Evolutionary conservation across 306 rosid species (phyloP).

Genomic region (Vigna reflexopilosa): DNA sequence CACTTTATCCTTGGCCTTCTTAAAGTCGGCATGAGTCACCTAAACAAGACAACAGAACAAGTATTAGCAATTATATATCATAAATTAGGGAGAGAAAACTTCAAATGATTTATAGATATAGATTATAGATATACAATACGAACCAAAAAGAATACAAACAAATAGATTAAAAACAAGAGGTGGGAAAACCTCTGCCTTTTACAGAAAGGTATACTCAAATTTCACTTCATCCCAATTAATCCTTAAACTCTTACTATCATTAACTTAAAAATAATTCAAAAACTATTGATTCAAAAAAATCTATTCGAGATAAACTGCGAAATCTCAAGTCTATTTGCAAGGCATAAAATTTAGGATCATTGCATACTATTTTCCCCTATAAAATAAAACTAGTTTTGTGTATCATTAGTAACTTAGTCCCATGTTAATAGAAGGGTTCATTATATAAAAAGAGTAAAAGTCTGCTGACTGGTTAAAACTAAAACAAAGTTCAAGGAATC

Average conservation of each 20-base stretch:
- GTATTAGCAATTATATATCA: neutral
- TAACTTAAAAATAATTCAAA: too few species aligned
- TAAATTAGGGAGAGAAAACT: neutral
- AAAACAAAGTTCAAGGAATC: neutral
- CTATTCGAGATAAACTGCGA: too few species aligned
- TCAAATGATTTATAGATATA: neutral
- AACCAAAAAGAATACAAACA: neutral
- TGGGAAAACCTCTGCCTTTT: too few species aligned
- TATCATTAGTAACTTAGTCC: neutral
- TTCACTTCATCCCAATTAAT: too few species aligned
- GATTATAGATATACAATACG: neutral
- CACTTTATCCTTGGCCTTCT: constrained; percentile 99
- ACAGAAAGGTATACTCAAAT: too few species aligned
- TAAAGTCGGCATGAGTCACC: constrained; percentile 91
- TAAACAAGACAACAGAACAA: constrained; percentile 39
- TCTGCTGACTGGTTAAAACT: too few species aligned
- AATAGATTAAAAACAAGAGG: neutral
- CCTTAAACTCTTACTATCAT: too few species aligned
- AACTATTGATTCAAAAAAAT: too few species aligned
- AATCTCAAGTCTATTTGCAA: too few species aligned
- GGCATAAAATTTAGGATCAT: too few species aligned
- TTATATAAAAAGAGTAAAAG: neutral
- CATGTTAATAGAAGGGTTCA: neutral
- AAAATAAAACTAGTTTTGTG: neutral
- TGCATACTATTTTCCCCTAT: too few species aligned